Conservation (phyloP, 768 basidiomycete genomes). For the Pleurotus ostreatus region DNA sequence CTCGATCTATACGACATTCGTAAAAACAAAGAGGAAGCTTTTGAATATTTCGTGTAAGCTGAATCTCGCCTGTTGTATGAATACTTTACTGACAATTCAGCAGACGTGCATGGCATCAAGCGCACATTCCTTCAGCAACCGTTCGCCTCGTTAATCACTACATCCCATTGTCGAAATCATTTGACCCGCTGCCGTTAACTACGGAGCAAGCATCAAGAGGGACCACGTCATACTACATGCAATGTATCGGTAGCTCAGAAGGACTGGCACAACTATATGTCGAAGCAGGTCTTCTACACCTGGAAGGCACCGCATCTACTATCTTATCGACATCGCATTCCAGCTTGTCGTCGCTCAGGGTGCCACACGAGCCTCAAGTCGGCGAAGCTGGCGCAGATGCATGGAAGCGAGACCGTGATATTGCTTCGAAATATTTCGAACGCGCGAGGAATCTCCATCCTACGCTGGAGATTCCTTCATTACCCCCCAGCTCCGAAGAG, state of each 20-base stretch:
- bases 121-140: slow-evolving; percentile 69
- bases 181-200: slow-evolving; percentile 25
- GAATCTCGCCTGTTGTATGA: background rate
- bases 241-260: slow-evolving; percentile 60
- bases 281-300: slow-evolving; percentile 73
- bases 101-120: slow-evolving; percentile 82
- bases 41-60: slow-evolving; percentile 76
- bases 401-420: slow-evolving; percentile 72
- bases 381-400: slow-evolving; percentile 61
- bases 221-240: slow-evolving; percentile 56
- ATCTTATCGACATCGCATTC: slow-evolving; percentile 72
- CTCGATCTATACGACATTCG: slow-evolving; percentile 73
- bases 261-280: slow-evolving; percentile 74
- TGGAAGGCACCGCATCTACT: slow-evolving; percentile 76
- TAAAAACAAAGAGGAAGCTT: slow-evolving; percentile 71
- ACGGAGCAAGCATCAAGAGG: slow-evolving; percentile 43
- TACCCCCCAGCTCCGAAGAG: slow-evolving; percentile 45
- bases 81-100: background rate
- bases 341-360: slow-evolving; percentile 73
- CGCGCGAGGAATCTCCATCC: slow-evolving; percentile 59
- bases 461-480: slow-evolving; percentile 62
- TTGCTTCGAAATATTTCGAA: slow-evolving; percentile 69
- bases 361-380: slow-evolving; percentile 47
- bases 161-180: slow-evolving; percentile 51
- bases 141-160: slow-evolving; percentile 77